phyloP scores from a whole-genome alignment of 75 land plant genomes.

The Selaginella moellendorffii region DNA sequence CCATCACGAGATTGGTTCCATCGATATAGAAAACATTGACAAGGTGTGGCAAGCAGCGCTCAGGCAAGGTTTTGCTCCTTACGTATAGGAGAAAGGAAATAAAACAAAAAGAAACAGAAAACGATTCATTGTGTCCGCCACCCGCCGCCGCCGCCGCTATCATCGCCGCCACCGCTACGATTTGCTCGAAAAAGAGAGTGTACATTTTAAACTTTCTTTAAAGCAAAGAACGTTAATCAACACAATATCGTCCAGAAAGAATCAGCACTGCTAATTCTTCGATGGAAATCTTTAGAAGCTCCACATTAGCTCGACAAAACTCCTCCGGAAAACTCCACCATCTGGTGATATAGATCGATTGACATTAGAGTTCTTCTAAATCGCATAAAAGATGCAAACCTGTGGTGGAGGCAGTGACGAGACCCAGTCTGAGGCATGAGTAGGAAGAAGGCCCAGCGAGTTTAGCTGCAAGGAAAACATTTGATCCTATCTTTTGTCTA shows the following conservation, averaged over 20 bases:
- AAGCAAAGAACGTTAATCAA: no score
- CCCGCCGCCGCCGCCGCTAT: no score
- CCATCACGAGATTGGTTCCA: slow-evolving; percentile 3
- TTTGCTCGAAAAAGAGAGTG: no score
- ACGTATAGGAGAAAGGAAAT: not conserved
- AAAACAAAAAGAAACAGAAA: not conserved
- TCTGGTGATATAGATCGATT: slow-evolving; percentile 18
- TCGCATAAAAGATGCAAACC: slow-evolving; percentile 20
- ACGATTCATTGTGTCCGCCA: no score
- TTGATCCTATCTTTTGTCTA: not conserved
- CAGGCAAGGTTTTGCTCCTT: slow-evolving; percentile 2
- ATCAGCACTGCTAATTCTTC: no score
- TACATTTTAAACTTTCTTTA: no score
- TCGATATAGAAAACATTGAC: slow-evolving; percentile 1
- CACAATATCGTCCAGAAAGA: no score
- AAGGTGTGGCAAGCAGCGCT: slow-evolving; percentile 6
- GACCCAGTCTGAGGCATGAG: slow-evolving; percentile 95
- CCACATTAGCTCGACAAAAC: no score
- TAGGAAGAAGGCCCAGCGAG: slow-evolving; percentile 84
- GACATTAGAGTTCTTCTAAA: not conserved
- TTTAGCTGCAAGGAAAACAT: slow-evolving; percentile 52
- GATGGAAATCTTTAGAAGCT: no score
- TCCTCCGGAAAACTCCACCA: slow-evolving; percentile 70
- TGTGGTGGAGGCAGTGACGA: slow-evolving; percentile 78
- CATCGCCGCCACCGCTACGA: no score